Evolutionary conservation across 495 filamentous ascomycete genomes (phyloP).

Genomic region (Penicillium maclennaniae): DNA sequence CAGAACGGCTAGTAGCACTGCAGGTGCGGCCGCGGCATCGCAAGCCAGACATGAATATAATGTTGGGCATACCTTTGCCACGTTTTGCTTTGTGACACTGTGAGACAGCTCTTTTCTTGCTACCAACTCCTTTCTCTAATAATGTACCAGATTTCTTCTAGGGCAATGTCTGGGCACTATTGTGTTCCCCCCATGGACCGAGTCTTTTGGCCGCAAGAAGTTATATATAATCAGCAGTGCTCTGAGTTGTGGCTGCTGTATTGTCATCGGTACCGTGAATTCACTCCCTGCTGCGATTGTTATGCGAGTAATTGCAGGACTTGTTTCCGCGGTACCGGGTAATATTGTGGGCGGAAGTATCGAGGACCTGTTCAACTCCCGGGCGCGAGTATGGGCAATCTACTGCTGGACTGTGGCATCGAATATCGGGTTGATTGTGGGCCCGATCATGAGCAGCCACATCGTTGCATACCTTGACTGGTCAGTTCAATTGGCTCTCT

Average conservation of each 20-base stretch:
- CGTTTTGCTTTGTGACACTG: constrained; percentile 41
- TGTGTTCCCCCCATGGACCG: constrained; percentile 49
- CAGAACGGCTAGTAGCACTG: constrained; percentile 40
- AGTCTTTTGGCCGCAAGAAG: constrained; percentile 48
- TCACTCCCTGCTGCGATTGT: constrained; percentile 35
- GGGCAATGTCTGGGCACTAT: constrained; percentile 49
- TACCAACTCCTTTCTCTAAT: background rate
- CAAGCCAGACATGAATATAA: constrained; percentile 31
- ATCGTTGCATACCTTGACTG: constrained; percentile 32
- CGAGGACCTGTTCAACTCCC: constrained; percentile 48
- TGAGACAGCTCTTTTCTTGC: constrained; percentile 6
- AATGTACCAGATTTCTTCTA: constrained; percentile 37
- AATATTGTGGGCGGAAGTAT: constrained; percentile 50
- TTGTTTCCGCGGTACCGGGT: constrained; percentile 48
- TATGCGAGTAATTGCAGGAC: constrained; percentile 43
- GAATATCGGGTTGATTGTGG: constrained; percentile 42
- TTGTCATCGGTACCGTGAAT: constrained; percentile 38
- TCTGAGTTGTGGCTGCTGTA: constrained; percentile 39
- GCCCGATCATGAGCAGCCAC: constrained; percentile 44
- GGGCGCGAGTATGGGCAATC: constrained; percentile 46
- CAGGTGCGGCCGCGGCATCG: constrained; percentile 36
- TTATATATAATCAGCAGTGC: constrained; percentile 47
- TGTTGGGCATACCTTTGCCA: constrained; percentile 25
- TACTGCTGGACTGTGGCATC: constrained; percentile 44
- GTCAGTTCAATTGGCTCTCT: constrained; percentile 11